Base-by-base conservation (phyloP, 441 rosid genomes). In the Jatropha multifida region DNA sequence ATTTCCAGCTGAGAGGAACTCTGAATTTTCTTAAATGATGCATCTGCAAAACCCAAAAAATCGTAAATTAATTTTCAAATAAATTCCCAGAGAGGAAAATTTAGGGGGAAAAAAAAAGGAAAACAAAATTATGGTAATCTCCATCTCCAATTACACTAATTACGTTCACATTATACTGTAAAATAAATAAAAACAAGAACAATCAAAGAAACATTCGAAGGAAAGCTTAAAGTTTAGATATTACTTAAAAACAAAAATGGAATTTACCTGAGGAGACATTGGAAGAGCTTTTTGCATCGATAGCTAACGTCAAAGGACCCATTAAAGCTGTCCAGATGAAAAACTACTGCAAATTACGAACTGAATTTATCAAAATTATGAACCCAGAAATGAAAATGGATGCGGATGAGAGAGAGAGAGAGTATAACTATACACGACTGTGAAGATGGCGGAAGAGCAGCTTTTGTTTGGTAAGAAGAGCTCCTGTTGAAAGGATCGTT, bases 31-130 rank as follows among this genome's bases (percentile, higher is more conserved):
- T 69, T 55, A 70, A 63, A 78, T 18, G 81, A 71, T 58, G 65
- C 66, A 86, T 90, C 98, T 93, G 86, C 86, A 79, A 73, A 87
- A 64, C 74, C 73, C 68, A 38, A 68, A 26, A 66, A 37, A 12
- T 3, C 5, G 6, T 10, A 52, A 12, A 6, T 3, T 3, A 26
- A 26, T 18, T 63, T 42, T 5, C 9, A 52, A 12, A 10, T 3
- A 5, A 26, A 26, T 18, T 63, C 51, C 8, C 23, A 71, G 11
- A 56, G 32, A 54, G 68, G 51, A 23, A 51, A 59, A 44, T 41
- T 58, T 15, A 69, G 49, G 32, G 32, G 32, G 2, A 32, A 32
- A 32, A 32, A 5, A 42, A 42, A 40, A 37, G 13, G 37, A 42
- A 52, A 56, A 15, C 13, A 42, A 27, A 13, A 13, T 3, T 23